A percentile compares a stretch with the other conserved stretches of the same genome.
Evolutionary conservation across 192 early-diverging fungal genomes (phyloP).

Genomic region (Podila verticillata): DNA sequence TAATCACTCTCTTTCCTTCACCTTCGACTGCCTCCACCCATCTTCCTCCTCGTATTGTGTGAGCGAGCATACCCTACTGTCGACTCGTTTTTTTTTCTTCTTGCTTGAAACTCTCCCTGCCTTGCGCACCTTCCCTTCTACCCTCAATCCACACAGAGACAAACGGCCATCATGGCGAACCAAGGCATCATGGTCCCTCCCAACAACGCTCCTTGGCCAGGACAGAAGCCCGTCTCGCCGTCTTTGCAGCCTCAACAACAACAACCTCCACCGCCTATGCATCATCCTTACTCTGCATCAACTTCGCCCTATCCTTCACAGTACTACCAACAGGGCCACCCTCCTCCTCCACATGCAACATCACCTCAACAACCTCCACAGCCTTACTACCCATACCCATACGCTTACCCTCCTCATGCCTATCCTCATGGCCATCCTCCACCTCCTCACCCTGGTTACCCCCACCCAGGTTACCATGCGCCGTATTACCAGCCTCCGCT

Average conservation of each 20-base stretch:
- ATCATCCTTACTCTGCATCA: constrained; percentile 22
- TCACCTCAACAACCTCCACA: too few relatives aligned
- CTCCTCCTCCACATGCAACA: neutral
- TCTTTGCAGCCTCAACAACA: neutral
- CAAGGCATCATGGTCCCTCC: constrained; percentile 41
- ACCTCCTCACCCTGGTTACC: neutral
- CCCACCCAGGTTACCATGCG: neutral
- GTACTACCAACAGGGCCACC: neutral
- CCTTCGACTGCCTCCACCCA: too few relatives aligned
- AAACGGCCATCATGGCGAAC: constrained; percentile 21
- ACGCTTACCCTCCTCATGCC: neutral
- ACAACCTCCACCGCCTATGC: neutral
- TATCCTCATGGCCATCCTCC: neutral
- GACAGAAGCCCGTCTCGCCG: neutral
- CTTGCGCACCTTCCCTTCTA: too few relatives aligned
- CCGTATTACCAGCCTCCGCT: neutral
- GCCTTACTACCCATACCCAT: constrained; percentile 3
- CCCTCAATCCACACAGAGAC: too few relatives aligned
- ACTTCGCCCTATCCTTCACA: constrained; percentile 15
- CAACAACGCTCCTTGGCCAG: constrained; percentile 46
- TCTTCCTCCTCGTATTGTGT: too few relatives aligned
- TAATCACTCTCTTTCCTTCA: too few relatives aligned
- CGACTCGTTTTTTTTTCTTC: too few relatives aligned
- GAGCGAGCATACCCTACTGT: too few relatives aligned
- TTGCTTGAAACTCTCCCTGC: too few relatives aligned